Percentiles rank a stretch among this genome's conserved stretches.
phyloP scores from a whole-genome alignment of 768 basidiomycete species.

The Leccinum truebloodii region DNA sequence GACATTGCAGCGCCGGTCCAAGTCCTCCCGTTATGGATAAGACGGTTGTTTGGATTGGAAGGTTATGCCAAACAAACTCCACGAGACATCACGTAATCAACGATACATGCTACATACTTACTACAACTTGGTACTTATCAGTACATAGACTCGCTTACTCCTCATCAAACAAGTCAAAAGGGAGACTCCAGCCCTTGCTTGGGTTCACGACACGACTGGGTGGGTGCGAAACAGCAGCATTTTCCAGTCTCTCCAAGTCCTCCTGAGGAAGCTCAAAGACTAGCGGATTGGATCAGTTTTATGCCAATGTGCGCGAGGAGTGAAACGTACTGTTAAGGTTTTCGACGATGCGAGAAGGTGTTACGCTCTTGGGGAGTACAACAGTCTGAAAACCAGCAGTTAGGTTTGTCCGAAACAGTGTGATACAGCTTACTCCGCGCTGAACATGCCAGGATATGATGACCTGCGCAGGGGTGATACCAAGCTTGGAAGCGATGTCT shows the following conservation, averaged over 20 bases:
- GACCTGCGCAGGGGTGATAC: slow-evolving; percentile 74
- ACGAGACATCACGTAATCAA: slow-evolving; percentile 7
- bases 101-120: neutral
- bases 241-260: slow-evolving; percentile 43
- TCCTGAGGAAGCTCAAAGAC: slow-evolving; percentile 38
- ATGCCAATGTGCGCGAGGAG: neutral
- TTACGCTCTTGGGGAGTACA: slow-evolving; percentile 78
- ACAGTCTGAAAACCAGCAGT: slow-evolving; percentile 46
- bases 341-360: slow-evolving; percentile 63
- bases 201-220: slow-evolving; percentile 61
- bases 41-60: slow-evolving; percentile 33
- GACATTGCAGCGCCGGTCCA: slow-evolving; percentile 20
- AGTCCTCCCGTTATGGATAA: slow-evolving; percentile 18
- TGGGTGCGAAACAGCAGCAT: slow-evolving; percentile 45
- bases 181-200: slow-evolving; percentile 58
- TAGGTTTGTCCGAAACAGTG: neutral
- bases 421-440: slow-evolving; percentile 54
- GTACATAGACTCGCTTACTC: slow-evolving; percentile 5
- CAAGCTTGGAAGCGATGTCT: slow-evolving; percentile 58
- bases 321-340: slow-evolving; percentile 59
- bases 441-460: slow-evolving; percentile 78
- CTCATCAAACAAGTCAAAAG: slow-evolving; percentile 65
- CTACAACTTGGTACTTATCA: neutral
- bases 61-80: slow-evolving; percentile 29
- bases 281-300: slow-evolving; percentile 8